A percentile compares a stretch with the other conserved stretches of the same genome.
These are phyloP conservation scores for Kurtzmaniella quercitrusa DNA, from an alignment of 1,139 yeast species.

Conservation along the genomic window DNA sequence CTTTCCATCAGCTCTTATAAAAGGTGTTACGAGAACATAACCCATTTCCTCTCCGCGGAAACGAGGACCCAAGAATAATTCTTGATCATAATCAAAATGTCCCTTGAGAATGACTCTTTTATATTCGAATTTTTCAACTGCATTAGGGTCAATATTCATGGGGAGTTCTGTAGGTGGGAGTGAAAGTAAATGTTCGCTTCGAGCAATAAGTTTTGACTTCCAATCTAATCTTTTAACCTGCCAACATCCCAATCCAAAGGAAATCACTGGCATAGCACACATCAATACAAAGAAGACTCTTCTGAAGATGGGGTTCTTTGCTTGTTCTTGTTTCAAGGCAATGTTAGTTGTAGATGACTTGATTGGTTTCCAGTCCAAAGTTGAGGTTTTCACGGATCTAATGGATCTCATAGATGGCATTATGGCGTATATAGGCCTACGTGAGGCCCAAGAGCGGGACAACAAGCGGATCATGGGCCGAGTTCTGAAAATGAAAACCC, in stretches of 20 bases:
- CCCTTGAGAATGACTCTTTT: constrained; percentile 75
- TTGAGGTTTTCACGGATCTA: constrained; percentile 53
- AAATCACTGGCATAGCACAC: constrained; percentile 82
- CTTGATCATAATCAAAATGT: constrained; percentile 76
- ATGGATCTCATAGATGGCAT: background rate
- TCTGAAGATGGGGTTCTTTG: constrained; percentile 38
- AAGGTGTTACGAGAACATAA: constrained; percentile 77
- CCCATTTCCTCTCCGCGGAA: constrained; percentile 74
- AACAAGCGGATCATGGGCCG: background rate
- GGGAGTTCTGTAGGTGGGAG: constrained; percentile 71
- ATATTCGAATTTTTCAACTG: constrained; percentile 69
- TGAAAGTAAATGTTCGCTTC: constrained; percentile 76
- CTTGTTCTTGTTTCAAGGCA: constrained; percentile 38
- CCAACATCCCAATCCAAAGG: constrained; percentile 92
- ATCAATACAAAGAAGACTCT: constrained; percentile 53
- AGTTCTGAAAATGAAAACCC: background rate
- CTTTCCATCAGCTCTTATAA: constrained; percentile 65
- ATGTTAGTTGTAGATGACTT: constrained; percentile 47
- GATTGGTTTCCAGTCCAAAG: constrained; percentile 82
- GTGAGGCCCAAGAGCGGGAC: background rate
- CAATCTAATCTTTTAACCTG: constrained; percentile 80
- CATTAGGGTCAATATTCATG: constrained; percentile 48
- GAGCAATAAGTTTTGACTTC: constrained; percentile 83
- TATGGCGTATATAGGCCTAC: background rate
- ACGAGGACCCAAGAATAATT: constrained; percentile 90